A percentile compares a stretch with the other conserved stretches of the same genome.
Conservation (phyloP, 805 yeast genomes). For the Metschnikowia similis region DNA sequence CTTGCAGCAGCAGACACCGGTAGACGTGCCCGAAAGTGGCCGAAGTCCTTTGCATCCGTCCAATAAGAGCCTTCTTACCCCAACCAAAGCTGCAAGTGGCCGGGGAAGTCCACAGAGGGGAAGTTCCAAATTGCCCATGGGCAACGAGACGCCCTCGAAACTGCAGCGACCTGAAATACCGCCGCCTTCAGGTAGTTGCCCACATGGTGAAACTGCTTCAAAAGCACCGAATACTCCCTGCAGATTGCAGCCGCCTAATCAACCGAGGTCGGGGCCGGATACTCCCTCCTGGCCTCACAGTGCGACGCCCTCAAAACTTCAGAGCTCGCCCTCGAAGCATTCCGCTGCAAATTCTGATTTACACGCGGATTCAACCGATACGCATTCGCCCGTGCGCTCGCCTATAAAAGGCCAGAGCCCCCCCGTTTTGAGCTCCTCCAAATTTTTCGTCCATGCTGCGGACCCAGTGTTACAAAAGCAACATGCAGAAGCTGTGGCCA, state of each 20-base stretch:
- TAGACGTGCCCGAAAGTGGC: neutral
- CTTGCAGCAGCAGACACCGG: constrained; percentile 1
- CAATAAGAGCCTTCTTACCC: neutral
- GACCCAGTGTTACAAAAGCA: constrained; percentile 17
- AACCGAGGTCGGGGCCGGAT: too few relatives aligned
- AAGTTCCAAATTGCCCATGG: neutral
- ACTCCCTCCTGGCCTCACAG: neutral
- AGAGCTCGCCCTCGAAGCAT: neutral
- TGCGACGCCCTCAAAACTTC: neutral
- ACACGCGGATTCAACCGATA: neutral
- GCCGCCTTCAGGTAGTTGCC: neutral
- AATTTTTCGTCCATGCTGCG: neutral
- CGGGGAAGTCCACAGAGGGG: neutral
- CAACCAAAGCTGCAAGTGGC: neutral
- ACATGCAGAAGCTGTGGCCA: constrained; percentile 31
- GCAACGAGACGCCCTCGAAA: neutral
- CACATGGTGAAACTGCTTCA: too few relatives aligned
- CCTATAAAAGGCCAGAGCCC: neutral
- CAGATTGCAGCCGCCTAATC: too few relatives aligned
- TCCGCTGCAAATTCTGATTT: neutral
- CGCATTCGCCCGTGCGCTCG: constrained; percentile 1
- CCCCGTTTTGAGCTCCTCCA: neutral
- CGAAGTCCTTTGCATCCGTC: constrained; percentile 1
- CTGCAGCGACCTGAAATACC: neutral
- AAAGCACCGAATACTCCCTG: too few relatives aligned